Percentiles rank a stretch among this genome's conserved stretches.
These are phyloP conservation scores for Theileria parva DNA, from an alignment of 169 alveolate genomes.

Conservation along the genomic window DNA sequence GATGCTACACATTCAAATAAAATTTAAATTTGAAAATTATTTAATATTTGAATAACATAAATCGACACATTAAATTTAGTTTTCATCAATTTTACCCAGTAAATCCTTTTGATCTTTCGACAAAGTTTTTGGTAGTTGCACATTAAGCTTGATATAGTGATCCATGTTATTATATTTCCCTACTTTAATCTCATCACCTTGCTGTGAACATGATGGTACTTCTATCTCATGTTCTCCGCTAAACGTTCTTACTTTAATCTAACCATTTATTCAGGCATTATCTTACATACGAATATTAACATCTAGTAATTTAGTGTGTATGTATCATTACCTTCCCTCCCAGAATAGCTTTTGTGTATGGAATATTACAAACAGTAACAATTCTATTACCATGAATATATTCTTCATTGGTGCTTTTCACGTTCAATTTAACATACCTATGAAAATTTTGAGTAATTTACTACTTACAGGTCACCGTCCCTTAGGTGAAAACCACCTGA, in stretches of 20 bases:
- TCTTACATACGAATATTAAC: not conserved
- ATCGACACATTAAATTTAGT: not conserved
- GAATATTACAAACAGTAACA: conserved; percentile 12
- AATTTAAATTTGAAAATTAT: not conserved
- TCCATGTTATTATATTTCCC: conserved; percentile 46
- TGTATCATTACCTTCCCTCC: conserved; percentile 45
- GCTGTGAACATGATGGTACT: conserved; percentile 48
- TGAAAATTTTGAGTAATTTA: not conserved
- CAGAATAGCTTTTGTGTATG: conserved; percentile 43
- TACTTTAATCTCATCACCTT: conserved; percentile 48
- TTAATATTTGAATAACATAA: not conserved
- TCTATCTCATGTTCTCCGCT: conserved; percentile 26
- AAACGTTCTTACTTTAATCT: conserved; percentile 47
- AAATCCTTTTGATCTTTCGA: conserved; percentile 38
- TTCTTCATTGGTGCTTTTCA: conserved; percentile 22
- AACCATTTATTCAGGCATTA: not conserved
- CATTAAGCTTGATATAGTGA: conserved; percentile 30
- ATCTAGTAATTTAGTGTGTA: not conserved
- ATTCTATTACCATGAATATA: conserved; percentile 31
- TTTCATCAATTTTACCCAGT: conserved; percentile 22
- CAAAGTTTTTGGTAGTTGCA: conserved; percentile 32
- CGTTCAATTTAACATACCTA: conserved; percentile 37
- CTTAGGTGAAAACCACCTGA: conserved; percentile 31
- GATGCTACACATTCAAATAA: not conserved
- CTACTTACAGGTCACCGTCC: conserved; percentile 61